A percentile compares a stretch with the other conserved stretches of the same genome.
Evolutionary conservation across 805 yeast species (phyloP).

Genomic region (Sugiyamaella smithiae): DNA sequence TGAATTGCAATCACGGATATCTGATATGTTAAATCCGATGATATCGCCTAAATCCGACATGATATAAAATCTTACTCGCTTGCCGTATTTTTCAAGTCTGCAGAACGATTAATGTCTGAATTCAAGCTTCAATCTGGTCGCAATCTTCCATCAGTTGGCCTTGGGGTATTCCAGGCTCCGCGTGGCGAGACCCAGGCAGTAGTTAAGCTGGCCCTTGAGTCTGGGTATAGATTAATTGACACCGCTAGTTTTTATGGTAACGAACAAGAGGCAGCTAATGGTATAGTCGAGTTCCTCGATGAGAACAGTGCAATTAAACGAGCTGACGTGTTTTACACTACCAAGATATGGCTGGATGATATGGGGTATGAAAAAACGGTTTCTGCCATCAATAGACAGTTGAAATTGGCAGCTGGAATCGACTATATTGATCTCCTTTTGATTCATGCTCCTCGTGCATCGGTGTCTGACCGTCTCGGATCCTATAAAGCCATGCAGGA

Average conservation of each 20-base stretch:
- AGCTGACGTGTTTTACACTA: conserved; percentile 49
- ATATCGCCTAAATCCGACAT: too few relatives aligned
- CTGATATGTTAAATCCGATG: too few relatives aligned
- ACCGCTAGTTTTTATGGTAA: conserved; percentile 64
- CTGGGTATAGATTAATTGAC: conserved; percentile 76
- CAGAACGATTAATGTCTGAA: too few relatives aligned
- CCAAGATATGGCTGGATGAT: conserved; percentile 68
- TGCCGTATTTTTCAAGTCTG: too few relatives aligned
- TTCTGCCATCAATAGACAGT: conserved; percentile 57
- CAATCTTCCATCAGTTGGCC: conserved; percentile 17
- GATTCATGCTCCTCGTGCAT: conserved; percentile 50
- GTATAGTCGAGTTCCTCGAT: conserved; percentile 50
- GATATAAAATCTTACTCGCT: too few relatives aligned
- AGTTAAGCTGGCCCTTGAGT: conserved; percentile 48
- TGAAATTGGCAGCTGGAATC: conserved; percentile 48
- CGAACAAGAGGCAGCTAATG: conserved; percentile 58
- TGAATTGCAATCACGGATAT: too few relatives aligned
- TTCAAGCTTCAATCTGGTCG: background rate
- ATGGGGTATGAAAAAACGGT: conserved; percentile 40
- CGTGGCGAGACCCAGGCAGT: conserved; percentile 46
- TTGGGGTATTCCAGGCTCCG: conserved; percentile 51
- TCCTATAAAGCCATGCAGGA: conserved; percentile 56
- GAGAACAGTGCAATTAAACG: conserved; percentile 56
- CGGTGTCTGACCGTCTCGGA: conserved; percentile 39
- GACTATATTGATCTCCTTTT: conserved; percentile 65